Evolutionary conservation across 2,329 filamentous ascomycete genomes (phyloP).

Genomic region (Leptographium wingfieldii): DNA sequence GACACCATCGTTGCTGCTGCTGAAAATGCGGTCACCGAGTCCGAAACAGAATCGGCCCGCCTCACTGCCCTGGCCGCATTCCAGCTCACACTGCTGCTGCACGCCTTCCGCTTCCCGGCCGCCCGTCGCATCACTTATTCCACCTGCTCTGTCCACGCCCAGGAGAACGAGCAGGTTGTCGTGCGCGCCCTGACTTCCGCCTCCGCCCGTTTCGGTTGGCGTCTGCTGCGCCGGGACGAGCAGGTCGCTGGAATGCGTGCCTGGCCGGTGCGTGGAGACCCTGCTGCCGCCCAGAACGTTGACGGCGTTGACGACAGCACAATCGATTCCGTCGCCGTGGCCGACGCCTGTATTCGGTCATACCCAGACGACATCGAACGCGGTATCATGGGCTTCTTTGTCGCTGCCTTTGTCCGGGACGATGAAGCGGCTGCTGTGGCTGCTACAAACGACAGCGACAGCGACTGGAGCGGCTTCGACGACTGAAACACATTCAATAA

Average conservation of each 20-base stretch:
- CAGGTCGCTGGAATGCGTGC: conserved; percentile 65
- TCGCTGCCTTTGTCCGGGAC: conserved; percentile 69
- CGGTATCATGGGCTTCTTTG: conserved; percentile 92
- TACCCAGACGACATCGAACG: conserved; percentile 61
- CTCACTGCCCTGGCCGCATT: conserved; percentile 66
- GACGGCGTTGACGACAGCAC: neutral
- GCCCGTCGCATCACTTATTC: conserved; percentile 76
- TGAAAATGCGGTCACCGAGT: no score
- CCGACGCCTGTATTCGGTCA: conserved; percentile 69
- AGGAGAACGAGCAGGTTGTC: conserved; percentile 85
- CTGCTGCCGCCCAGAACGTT: conserved; percentile 15
- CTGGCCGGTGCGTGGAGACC: conserved; percentile 58
- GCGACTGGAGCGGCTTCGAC: conserved; percentile 13
- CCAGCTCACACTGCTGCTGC: conserved; percentile 68
- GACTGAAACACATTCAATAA: conserved; percentile 5
- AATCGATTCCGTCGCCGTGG: conserved; percentile 25
- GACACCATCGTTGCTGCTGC: no score
- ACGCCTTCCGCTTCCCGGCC: conserved; percentile 70
- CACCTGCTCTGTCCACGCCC: conserved; percentile 77
- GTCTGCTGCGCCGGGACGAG: conserved; percentile 54
- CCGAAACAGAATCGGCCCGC: conserved; percentile 47
- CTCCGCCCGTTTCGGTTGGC: conserved; percentile 61
- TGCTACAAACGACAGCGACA: neutral
- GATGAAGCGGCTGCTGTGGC: neutral
- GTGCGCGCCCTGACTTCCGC: conserved; percentile 53